phyloP scores from a whole-genome alignment of 495 filamentous ascomycete genomes.

The Apiosordaria backusii region DNA sequence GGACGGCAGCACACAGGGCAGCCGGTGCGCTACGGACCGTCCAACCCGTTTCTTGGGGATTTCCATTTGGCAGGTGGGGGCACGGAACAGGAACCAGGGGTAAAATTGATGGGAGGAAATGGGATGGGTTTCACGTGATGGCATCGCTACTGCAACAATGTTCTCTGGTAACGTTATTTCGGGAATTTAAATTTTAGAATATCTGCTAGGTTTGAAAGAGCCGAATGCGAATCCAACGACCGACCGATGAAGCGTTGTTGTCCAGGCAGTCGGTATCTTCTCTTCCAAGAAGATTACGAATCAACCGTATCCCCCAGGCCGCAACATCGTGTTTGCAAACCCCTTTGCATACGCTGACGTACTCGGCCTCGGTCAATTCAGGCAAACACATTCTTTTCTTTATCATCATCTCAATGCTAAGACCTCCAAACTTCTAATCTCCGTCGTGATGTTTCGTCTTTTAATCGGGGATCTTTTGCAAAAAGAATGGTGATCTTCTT shows the following conservation, averaged over 20 bases:
- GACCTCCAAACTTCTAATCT: background rate
- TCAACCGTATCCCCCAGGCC: too few relatives aligned
- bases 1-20: too few relatives aligned
- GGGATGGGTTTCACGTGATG: background rate
- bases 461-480: background rate
- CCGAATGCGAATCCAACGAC: background rate
- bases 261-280: too few relatives aligned
- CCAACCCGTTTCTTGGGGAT: background rate
- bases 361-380: background rate
- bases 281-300: too few relatives aligned
- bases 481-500: background rate
- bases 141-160: background rate
- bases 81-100: background rate
- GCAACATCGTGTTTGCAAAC: too few relatives aligned
- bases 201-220: background rate
- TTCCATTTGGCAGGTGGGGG: background rate
- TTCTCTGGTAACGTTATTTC: background rate
- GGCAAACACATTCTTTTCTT: background rate
- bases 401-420: background rate
- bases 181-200: background rate
- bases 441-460: background rate
- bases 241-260: background rate
- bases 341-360: too few relatives aligned
- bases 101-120: background rate
- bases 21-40: background rate